Percentiles rank a stretch among this genome's conserved stretches.
These are phyloP conservation scores for Lepidium sativum DNA, from an alignment of 345 rosid genomes.

Conservation along the genomic window DNA sequence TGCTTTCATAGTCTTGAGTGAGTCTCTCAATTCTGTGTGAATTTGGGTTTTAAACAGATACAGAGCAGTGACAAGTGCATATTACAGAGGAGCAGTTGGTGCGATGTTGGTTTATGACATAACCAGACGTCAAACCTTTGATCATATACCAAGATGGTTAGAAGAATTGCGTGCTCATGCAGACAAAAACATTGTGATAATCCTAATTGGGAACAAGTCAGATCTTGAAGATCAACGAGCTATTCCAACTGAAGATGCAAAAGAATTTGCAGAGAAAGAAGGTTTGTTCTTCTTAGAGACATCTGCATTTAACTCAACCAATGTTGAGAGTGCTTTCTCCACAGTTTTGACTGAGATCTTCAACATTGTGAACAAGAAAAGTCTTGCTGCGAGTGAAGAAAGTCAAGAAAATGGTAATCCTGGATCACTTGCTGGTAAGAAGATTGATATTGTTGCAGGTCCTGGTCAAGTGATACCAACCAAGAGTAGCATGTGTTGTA, in stretches of 20 bases:
- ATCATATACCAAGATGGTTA: constrained; percentile 77
- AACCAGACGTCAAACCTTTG: constrained; percentile 67
- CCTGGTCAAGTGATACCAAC: constrained; percentile 64
- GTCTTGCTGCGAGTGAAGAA: constrained; percentile 43
- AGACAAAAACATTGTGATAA: constrained; percentile 71
- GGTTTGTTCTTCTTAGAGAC: constrained; percentile 77
- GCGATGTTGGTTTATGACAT: constrained; percentile 78
- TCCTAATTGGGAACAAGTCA: constrained; percentile 62
- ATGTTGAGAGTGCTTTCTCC: constrained; percentile 58
- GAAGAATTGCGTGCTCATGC: constrained; percentile 80
- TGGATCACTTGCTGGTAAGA: constrained; percentile 51
- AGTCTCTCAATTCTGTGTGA: not conserved
- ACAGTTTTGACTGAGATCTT: constrained; percentile 68
- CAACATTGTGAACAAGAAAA: constrained; percentile 68
- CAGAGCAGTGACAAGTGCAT: constrained; percentile 80
- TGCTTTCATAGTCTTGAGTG: not conserved
- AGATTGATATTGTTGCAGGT: constrained; percentile 53
- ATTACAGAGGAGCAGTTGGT: constrained; percentile 80
- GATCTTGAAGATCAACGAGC: constrained; percentile 63
- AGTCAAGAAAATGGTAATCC: constrained; percentile 45
- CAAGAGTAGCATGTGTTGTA: constrained; percentile 52
- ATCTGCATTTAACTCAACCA: constrained; percentile 57
- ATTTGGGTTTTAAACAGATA: constrained; percentile 32
- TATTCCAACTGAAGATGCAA: constrained; percentile 59
- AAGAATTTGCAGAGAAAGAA: constrained; percentile 75